Percentiles rank a stretch among this genome's conserved stretches.
Conservation (phyloP, 2,329 filamentous ascomycete genomes). For the Paraphaeosphaeria sporulosa region DNA sequence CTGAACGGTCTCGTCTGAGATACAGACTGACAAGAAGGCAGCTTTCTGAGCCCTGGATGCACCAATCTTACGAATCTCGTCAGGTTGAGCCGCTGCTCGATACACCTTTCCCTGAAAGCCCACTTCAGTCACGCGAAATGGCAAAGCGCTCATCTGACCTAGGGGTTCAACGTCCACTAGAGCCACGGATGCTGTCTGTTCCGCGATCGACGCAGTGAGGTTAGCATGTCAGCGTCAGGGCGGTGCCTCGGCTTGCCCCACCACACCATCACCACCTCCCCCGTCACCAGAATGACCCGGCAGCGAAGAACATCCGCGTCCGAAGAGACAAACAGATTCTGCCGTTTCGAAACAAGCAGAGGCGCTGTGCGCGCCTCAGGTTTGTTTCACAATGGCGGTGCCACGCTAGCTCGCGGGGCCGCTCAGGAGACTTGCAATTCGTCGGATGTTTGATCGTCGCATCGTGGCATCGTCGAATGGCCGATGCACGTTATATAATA, state of each 20-base stretch:
- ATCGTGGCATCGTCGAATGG: conserved; percentile 1
- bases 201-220: not conserved
- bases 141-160: not conserved
- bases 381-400: not conserved
- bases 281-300: not conserved
- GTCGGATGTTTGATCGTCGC: not conserved
- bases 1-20: too few species aligned
- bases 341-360: not conserved
- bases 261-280: not conserved
- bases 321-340: not conserved
- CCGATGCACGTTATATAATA: not conserved
- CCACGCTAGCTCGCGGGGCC: not conserved
- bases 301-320: not conserved
- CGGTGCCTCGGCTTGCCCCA: not conserved
- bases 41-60: too few species aligned
- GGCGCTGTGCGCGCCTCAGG: not conserved
- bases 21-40: too few species aligned
- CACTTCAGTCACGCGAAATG: too few species aligned
- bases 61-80: too few species aligned
- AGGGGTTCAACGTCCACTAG: not conserved
- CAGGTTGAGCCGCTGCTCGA: too few species aligned
- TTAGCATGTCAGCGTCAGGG: not conserved
- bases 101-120: too few species aligned
- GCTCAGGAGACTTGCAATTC: not conserved
- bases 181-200: not conserved